Evolutionary conservation across 1,284 basidiomycete genomes (phyloP), one percentile per base, ranked within the genome.

Genomic region (Boletus smithii): DNA sequence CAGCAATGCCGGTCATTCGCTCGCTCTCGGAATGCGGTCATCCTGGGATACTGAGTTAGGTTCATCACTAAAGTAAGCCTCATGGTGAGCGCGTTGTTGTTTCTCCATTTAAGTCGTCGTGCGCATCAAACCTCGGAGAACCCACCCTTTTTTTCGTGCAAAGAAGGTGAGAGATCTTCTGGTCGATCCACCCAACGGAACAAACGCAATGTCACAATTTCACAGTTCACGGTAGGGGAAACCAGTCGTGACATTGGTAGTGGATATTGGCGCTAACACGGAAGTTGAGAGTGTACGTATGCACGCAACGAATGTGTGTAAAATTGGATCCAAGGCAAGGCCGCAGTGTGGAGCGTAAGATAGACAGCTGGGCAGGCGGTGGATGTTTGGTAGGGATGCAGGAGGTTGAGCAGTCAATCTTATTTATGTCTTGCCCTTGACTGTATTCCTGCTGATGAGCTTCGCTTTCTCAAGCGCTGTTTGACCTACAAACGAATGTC

Each of bases 391-490:
- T n/a, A n/a, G n/a, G n/a, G n/a, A n/a, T n/a, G n/a, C n/a, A n/a
- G n/a, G n/a, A n/a, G n/a, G n/a, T n/a, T n/a, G n/a, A n/a, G n/a
- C n/a, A n/a, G n/a, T n/a, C n/a, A n/a, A n/a, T n/a, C n/a, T n/a
- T n/a, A n/a, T n/a, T 57, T 69, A 84, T 20, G 80, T 74, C 69
- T 75, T 85, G 35, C 81, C 78, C 68, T 80, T 86, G 38, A 72
- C 55, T 27, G 82, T 73, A 18, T 77, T 81, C 71, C 93, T 94
- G 72, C 88, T 88, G 71, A 95, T 89, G 57, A 95, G 75, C 69
- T 91, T 91, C 40, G 93, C 92, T 73, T 94, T 94, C 70, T 94
- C 92, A 60, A 95, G 86, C 43, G 91, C 80, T 32, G 76, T 76
- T 56, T 77, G 70, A 77, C 83, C 84, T 85, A 57, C 24, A 47